A percentile compares a stretch with the other conserved stretches of the same genome.
Conservation (phyloP, 768 basidiomycete species). For the Tricholoma hemisulphureum region DNA sequence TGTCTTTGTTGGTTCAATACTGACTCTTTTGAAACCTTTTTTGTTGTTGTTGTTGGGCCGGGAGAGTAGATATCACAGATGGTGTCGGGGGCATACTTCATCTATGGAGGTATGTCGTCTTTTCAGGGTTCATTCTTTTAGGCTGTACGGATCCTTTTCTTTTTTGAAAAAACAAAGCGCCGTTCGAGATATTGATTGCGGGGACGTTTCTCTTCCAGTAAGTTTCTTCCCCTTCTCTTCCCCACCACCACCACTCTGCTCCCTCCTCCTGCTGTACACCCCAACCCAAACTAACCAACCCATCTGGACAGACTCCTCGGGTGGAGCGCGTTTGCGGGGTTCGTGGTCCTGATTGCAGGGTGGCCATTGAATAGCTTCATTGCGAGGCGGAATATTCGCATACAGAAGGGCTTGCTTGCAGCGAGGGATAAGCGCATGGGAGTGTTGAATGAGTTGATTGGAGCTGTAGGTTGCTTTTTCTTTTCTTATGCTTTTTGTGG, state of each 20-base stretch:
- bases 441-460: slow-evolving; percentile 75
- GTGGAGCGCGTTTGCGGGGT: slow-evolving; percentile 72
- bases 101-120: slow-evolving; percentile 61
- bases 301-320: slow-evolving; percentile 68
- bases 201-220: slow-evolving; percentile 75
- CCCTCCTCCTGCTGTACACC: background rate
- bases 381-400: slow-evolving; percentile 55
- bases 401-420: slow-evolving; percentile 56
- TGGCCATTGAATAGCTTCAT: slow-evolving; percentile 74
- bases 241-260: no score
- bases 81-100: slow-evolving; percentile 55
- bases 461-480: slow-evolving; percentile 42
- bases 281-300: background rate
- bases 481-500: background rate
- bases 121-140: no score
- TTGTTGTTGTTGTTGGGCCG: background rate
- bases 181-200: slow-evolving; percentile 77
- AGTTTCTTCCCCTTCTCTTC: slow-evolving; percentile 18
- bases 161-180: slow-evolving; percentile 39
- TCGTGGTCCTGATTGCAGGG: slow-evolving; percentile 60
- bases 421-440: slow-evolving; percentile 78
- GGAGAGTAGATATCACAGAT: slow-evolving; percentile 45
- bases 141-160: slow-evolving; percentile 7
- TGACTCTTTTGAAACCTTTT: background rate
- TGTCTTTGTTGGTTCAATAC: background rate